Evolutionary conservation across 116 monocot species (phyloP).

Genomic region (Zostera marina): DNA sequence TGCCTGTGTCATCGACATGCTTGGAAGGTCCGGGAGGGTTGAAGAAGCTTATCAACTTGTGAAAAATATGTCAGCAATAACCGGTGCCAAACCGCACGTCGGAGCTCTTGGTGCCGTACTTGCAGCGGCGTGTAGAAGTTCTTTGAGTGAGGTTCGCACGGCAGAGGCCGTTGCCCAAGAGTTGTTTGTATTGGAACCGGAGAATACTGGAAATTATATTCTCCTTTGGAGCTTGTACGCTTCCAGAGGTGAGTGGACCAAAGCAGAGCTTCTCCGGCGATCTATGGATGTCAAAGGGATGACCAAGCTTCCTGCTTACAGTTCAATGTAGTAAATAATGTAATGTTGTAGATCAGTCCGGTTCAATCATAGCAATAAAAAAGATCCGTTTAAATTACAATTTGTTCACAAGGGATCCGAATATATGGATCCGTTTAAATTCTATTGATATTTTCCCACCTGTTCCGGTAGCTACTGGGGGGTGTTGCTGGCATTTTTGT

Average conservation of each 20-base stretch:
- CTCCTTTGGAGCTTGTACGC: slow-evolving; percentile 66
- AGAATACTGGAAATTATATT: slow-evolving; percentile 59
- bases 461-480: no score
- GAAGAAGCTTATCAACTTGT: slow-evolving; percentile 42
- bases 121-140: slow-evolving; percentile 44
- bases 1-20: slow-evolving; percentile 58
- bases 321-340: slow-evolving; percentile 18
- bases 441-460: no score
- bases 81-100: slow-evolving; percentile 24
- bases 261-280: slow-evolving; percentile 31
- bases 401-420: no score
- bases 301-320: slow-evolving; percentile 34
- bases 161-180: slow-evolving; percentile 43
- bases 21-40: slow-evolving; percentile 59
- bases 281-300: slow-evolving; percentile 20
- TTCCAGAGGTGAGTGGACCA: slow-evolving; percentile 32
- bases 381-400: no score
- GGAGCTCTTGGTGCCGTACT: slow-evolving; percentile 68
- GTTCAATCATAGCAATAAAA: no score
- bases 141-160: slow-evolving; percentile 33
- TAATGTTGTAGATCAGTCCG: no score
- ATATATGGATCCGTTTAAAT: no score
- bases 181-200: slow-evolving; percentile 62
- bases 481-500: no score
- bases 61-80: slow-evolving; percentile 27